phyloP scores from a whole-genome alignment of 164 flowering plant genomes.

The Kingdonia uniflora region DNA sequence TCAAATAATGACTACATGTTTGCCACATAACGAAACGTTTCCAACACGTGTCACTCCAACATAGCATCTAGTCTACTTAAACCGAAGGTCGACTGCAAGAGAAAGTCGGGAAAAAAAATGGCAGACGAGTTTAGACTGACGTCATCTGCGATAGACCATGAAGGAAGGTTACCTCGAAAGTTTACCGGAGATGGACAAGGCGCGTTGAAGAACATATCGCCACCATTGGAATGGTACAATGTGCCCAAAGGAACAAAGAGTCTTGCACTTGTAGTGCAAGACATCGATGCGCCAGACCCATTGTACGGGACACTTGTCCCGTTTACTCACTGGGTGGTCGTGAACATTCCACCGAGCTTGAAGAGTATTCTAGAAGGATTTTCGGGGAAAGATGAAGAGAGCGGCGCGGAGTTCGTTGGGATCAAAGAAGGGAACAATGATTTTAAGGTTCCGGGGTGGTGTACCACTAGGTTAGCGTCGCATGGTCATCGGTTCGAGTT shows the following conservation, averaged over 20 bases:
- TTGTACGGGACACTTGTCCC: conserved; percentile 54
- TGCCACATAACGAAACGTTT: too few species aligned
- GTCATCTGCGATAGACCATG: conserved; percentile 32
- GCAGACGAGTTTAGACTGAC: conserved; percentile 46
- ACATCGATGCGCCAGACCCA: conserved; percentile 67
- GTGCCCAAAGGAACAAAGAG: conserved; percentile 61
- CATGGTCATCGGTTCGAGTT: conserved; percentile 68
- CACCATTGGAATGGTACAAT: conserved; percentile 84
- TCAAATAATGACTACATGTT: too few species aligned
- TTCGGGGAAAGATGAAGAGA: conserved; percentile 51
- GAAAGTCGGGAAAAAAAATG: too few species aligned
- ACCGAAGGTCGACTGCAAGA: too few species aligned
- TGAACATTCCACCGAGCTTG: conserved; percentile 53
- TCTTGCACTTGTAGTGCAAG: conserved; percentile 64
- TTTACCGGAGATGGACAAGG: conserved; percentile 78
- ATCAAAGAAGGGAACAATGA: conserved; percentile 68
- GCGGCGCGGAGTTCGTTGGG: conserved; percentile 39
- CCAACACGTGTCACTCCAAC: too few species aligned
- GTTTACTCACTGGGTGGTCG: conserved; percentile 69
- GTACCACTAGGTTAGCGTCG: conserved; percentile 39
- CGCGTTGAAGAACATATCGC: conserved; percentile 54
- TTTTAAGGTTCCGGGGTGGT: too few species aligned
- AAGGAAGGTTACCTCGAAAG: conserved; percentile 52
- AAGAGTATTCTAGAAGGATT: conserved; percentile 76
- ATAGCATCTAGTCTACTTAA: too few species aligned